phyloP scores from a whole-genome alignment of 495 filamentous ascomycete genomes.

The Penicillium mononematosum region DNA sequence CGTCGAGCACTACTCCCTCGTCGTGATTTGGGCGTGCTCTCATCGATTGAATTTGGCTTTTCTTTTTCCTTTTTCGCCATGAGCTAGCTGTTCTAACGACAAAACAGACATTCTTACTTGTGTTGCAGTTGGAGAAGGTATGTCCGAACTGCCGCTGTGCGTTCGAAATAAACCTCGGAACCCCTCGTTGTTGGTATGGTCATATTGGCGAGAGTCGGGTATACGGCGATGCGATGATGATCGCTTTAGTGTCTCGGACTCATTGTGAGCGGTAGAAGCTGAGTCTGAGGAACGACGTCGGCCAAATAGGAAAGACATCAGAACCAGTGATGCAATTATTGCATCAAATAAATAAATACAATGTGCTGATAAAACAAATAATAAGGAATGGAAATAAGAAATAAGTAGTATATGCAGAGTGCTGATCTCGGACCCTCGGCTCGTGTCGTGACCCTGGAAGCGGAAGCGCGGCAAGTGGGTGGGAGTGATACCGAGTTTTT shows the following conservation, averaged over 20 bases:
- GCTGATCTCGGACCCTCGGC: slow-evolving; percentile 22
- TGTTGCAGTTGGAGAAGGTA: not conserved
- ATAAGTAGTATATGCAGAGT: slow-evolving; percentile 1
- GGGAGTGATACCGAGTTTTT: slow-evolving; percentile 15
- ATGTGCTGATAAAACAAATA: not conserved
- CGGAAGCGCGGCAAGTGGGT: slow-evolving; percentile 16
- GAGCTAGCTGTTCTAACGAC: not conserved
- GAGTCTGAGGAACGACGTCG: slow-evolving; percentile 27
- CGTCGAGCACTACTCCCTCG: not conserved
- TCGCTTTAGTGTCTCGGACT: not conserved
- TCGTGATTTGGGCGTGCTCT: not conserved
- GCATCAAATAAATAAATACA: not conserved
- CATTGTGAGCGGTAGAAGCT: slow-evolving; percentile 8
- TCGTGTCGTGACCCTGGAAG: slow-evolving; percentile 18
- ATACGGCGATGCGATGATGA: slow-evolving; percentile 7
- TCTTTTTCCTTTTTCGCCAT: slow-evolving; percentile 2
- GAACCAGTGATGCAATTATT: not conserved
- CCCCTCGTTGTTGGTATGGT: slow-evolving; percentile 13
- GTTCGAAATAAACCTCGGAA: slow-evolving; percentile 35
- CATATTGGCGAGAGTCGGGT: slow-evolving; percentile 4
- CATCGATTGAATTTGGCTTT: not conserved
- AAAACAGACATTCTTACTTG: slow-evolving; percentile 3
- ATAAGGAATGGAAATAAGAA: not conserved
- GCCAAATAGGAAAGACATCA: slow-evolving; percentile 26
- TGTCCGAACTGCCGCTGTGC: slow-evolving; percentile 17